Conservation (phyloP, 176 grass and related monocot genomes). For the Eleusine coracana region DNA sequence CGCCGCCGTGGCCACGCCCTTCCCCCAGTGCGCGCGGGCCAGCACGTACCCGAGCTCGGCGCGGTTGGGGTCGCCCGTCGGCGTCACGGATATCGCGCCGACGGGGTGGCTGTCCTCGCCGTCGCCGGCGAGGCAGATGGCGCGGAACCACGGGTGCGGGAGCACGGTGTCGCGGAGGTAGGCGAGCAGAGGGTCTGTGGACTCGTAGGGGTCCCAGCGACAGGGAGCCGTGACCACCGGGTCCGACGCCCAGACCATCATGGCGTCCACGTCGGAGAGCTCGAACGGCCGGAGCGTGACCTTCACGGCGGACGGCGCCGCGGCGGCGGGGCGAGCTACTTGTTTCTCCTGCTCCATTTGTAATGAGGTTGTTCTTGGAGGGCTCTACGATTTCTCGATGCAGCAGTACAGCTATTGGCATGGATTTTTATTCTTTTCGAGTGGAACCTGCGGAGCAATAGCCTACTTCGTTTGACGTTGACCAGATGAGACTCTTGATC, state of each 20-base stretch:
- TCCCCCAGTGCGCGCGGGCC: slow-evolving; percentile 57
- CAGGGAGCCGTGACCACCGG: slow-evolving; percentile 54
- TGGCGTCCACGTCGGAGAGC: slow-evolving; percentile 69
- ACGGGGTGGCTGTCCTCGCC: slow-evolving; percentile 26
- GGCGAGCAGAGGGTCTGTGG: slow-evolving; percentile 45
- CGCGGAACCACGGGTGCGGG: slow-evolving; percentile 70
- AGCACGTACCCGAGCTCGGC: slow-evolving; percentile 56
- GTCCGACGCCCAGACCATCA: slow-evolving; percentile 73
- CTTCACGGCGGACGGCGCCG: not conserved
- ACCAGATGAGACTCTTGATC: not conserved
- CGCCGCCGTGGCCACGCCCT: slow-evolving; percentile 55
- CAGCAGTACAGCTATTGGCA: not conserved
- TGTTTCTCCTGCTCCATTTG: not conserved
- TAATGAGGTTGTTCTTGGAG: not conserved
- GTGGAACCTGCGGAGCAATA: not conserved
- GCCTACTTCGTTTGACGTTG: not conserved
- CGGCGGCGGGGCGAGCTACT: not conserved
- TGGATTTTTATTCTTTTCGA: not conserved
- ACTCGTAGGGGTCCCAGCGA: slow-evolving; percentile 56
- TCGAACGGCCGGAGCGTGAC: slow-evolving; percentile 66
- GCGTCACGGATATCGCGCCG: slow-evolving; percentile 64
- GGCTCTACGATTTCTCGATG: not conserved
- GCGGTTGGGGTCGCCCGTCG: slow-evolving; percentile 55
- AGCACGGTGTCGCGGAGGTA: slow-evolving; percentile 55
- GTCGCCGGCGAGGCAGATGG: slow-evolving; percentile 49